Evolutionary conservation across 345 rosid genomes (phyloP).

Genomic region (Capsella bursapastoris): DNA sequence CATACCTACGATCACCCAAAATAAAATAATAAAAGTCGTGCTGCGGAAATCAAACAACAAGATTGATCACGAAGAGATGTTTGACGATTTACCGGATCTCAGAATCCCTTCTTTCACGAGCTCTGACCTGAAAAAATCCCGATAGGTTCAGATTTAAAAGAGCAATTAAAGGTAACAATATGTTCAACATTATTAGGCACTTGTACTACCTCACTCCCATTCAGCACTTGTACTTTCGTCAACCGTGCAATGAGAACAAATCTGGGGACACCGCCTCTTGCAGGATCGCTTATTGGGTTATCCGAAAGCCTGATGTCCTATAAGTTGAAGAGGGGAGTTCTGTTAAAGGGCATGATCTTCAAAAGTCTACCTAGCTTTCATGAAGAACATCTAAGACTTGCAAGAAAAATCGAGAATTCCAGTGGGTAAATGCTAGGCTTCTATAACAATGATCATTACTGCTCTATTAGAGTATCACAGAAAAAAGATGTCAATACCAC

Average conservation of each 20-base stretch:
- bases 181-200: constrained; percentile 7
- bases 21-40: background rate
- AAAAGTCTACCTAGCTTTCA: background rate
- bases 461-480: constrained; percentile 24
- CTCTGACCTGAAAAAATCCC: constrained; percentile 56
- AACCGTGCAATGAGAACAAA: constrained; percentile 79
- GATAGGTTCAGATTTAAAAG: constrained; percentile 30
- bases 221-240: constrained; percentile 74
- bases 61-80: background rate
- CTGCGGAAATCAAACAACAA: constrained; percentile 5
- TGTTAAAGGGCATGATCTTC: constrained; percentile 11
- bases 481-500: constrained; percentile 56
- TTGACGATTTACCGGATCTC: constrained; percentile 72
- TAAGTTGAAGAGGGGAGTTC: constrained; percentile 23
- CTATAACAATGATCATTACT: constrained; percentile 1
- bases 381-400: constrained; percentile 11
- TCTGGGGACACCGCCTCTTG: constrained; percentile 79
- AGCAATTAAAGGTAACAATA: constrained; percentile 24
- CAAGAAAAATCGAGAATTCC: background rate
- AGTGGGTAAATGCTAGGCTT: constrained; percentile 10
- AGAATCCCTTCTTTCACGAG: constrained; percentile 93
- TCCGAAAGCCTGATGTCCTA: constrained; percentile 94
- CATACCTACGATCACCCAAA: constrained; percentile 60
- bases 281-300: constrained; percentile 80
- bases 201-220: constrained; percentile 92